Evolutionary conservation across 352 stramenopile species (phyloP).

Genomic region (Pythium sukuiense): DNA sequence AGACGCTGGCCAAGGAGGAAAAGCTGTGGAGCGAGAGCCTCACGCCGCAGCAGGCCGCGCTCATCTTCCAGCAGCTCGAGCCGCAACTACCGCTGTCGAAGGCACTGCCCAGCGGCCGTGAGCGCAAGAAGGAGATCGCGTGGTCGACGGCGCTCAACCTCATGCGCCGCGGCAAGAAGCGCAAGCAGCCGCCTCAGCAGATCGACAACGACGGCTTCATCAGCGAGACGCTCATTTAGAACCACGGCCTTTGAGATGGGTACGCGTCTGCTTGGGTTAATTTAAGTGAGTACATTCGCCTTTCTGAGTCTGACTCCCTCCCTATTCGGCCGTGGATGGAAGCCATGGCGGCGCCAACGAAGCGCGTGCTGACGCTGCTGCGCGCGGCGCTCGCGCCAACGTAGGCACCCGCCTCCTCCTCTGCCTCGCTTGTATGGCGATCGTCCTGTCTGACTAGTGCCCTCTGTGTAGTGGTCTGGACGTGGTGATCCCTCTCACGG

Average conservation of each 20-base stretch:
- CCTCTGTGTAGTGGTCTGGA: constrained; percentile 49
- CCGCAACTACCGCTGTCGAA: constrained; percentile 6
- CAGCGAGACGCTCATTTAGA: neutral
- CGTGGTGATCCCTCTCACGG: constrained; percentile 60
- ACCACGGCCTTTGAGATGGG: neutral
- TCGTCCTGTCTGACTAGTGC: neutral
- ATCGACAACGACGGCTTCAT: neutral
- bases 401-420: neutral
- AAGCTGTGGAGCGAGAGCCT: constrained; percentile 16
- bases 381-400: constrained; percentile 19
- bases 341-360: constrained; percentile 18
- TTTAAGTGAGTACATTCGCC: constrained; percentile 13
- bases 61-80: constrained; percentile 8
- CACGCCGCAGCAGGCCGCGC: constrained; percentile 6
- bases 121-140: constrained; percentile 28
- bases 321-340: constrained; percentile 5
- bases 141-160: constrained; percentile 27
- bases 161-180: constrained; percentile 23
- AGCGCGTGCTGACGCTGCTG: constrained; percentile 21
- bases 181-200: constrained; percentile 9
- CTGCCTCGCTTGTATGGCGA: neutral
- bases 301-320: constrained; percentile 13
- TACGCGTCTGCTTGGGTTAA: neutral
- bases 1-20: constrained; percentile 13
- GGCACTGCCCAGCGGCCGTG: neutral